Evolutionary conservation across 1,284 basidiomycete species (phyloP).

Genomic region (Blastosporella zonata): DNA sequence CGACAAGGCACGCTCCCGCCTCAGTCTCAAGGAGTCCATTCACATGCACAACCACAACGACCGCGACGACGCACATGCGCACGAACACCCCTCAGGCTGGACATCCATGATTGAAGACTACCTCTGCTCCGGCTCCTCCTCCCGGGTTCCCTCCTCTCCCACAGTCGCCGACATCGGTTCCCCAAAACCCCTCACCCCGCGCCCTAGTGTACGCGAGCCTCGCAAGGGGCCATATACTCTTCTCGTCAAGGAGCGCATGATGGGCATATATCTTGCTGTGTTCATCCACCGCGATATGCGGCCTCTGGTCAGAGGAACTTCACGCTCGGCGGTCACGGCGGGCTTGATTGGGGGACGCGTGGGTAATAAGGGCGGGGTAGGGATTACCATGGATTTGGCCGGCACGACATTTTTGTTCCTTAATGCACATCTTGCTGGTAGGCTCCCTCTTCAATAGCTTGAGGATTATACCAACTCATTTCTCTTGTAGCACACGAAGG

Average conservation of each 20-base stretch:
- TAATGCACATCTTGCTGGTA: slow-evolving; percentile 85
- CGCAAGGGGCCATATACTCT: slow-evolving; percentile 74
- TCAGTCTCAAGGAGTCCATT: slow-evolving; percentile 18
- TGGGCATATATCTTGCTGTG: slow-evolving; percentile 81
- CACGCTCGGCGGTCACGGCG: slow-evolving; percentile 73
- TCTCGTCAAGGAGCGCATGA: slow-evolving; percentile 80
- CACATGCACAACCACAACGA: slow-evolving; percentile 41
- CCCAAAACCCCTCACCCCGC: slow-evolving; percentile 36
- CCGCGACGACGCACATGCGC: slow-evolving; percentile 25
- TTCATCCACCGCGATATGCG: slow-evolving; percentile 69
- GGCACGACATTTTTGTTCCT: slow-evolving; percentile 77
- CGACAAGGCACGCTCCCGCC: slow-evolving; percentile 28
- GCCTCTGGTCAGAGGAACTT: slow-evolving; percentile 59
- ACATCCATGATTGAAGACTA: slow-evolving; percentile 72
- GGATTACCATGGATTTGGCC: slow-evolving; percentile 75
- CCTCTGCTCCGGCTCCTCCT: slow-evolving; percentile 50
- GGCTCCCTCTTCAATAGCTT: slow-evolving; percentile 20
- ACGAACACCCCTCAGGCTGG: slow-evolving; percentile 54
- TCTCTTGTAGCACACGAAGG: slow-evolving; percentile 67
- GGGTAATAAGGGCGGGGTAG: slow-evolving; percentile 86
- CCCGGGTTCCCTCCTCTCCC: slow-evolving; percentile 27
- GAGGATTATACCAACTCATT: slow-evolving; percentile 3
- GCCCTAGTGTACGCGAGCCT: slow-evolving; percentile 37
- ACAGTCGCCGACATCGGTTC: slow-evolving; percentile 33
- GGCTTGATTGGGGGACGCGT: slow-evolving; percentile 86